phyloP scores from a whole-genome alignment of 257 asterid genomes.

The Solanum chaucha region DNA sequence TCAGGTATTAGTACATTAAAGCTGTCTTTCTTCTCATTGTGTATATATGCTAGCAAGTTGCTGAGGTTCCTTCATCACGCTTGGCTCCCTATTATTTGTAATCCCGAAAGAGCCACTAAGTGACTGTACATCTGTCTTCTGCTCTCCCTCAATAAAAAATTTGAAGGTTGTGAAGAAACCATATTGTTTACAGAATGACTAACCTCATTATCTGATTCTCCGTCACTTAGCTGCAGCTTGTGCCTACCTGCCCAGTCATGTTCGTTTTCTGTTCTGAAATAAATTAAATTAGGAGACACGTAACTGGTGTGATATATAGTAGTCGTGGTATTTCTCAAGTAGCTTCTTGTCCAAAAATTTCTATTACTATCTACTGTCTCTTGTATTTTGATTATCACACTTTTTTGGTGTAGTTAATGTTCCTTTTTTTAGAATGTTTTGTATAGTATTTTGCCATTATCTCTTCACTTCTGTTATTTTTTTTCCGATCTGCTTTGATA shows the following conservation, averaged over 20 bases:
- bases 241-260: background rate
- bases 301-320: background rate
- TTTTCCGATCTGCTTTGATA: background rate
- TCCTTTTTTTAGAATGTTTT: background rate
- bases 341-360: background rate
- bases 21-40: background rate
- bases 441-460: background rate
- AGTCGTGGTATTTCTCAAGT: background rate
- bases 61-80: background rate
- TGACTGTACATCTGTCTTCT: background rate
- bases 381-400: background rate
- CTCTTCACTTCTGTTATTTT: background rate
- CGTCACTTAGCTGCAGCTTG: background rate
- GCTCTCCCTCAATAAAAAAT: background rate
- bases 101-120: background rate
- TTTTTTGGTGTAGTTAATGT: background rate
- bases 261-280: background rate
- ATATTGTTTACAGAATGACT: background rate
- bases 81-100: background rate
- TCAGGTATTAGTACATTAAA: background rate
- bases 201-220: background rate
- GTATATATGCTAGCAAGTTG: background rate
- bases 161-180: background rate
- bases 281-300: background rate
- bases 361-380: background rate